These are phyloP conservation scores for Rutstroemia sp. DNA, from an alignment of 2,329 filamentous ascomycete species.

Conservation along the genomic window DNA sequence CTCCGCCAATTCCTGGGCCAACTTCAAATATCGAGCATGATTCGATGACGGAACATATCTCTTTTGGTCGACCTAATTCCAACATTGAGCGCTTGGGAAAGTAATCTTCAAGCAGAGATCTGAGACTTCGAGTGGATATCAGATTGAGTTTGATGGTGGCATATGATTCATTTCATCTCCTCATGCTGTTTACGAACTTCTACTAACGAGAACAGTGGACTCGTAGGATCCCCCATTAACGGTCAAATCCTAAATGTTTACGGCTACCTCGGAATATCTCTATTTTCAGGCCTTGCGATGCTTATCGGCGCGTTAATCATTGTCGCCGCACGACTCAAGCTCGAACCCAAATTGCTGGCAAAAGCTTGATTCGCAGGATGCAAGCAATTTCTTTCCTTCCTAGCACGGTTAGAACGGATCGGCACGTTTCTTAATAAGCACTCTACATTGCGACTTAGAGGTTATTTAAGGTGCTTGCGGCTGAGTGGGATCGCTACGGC, in stretches of 20 bases:
- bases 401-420: not conserved
- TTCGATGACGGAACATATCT: not conserved
- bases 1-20: too few relatives aligned
- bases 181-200: not conserved
- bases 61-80: not conserved
- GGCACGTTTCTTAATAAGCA: not conserved
- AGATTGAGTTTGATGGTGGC: too few relatives aligned
- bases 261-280: slow-evolving; percentile 17
- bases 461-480: not conserved
- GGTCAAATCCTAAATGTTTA: slow-evolving; percentile 15
- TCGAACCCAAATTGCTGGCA: slow-evolving; percentile 11
- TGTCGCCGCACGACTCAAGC: slow-evolving; percentile 12
- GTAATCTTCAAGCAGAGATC: too few relatives aligned
- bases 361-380: slow-evolving; percentile 5
- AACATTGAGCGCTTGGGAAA: too few relatives aligned
- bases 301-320: slow-evolving; percentile 16
- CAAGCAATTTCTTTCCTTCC: not conserved
- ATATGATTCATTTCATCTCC: too few relatives aligned
- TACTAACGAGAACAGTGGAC: slow-evolving; percentile 8
- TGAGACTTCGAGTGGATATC: too few relatives aligned
- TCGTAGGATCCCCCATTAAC: slow-evolving; percentile 21
- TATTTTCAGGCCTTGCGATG: slow-evolving; percentile 20
- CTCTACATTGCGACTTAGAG: not conserved
- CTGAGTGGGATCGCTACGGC: not conserved
- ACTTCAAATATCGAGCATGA: too few relatives aligned